Evolutionary conservation across 768 basidiomycete genomes (phyloP), one percentile per base, ranked within the genome.

Genomic region (Boletales sp.): DNA sequence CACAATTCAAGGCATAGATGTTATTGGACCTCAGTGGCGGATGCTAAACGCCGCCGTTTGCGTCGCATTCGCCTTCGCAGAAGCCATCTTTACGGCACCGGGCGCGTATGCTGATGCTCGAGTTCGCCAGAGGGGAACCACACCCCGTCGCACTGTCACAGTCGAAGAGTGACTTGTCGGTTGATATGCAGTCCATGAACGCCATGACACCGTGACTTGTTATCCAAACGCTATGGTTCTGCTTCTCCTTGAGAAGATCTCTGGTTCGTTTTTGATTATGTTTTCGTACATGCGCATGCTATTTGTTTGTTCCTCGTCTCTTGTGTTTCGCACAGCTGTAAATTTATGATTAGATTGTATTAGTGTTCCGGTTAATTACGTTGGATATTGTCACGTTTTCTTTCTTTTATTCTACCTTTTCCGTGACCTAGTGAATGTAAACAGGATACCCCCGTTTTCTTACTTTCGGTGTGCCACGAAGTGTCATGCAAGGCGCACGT

Each of bases 11-110:
- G 74, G 76, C 10, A 60, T 80, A 36, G 82, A 85, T 54, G 74
- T 83, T 4, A 63, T 87, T 8, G 83, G 82, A 6, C 64, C 69
- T 34, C 70, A 74, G 28, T 78, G 79, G 74, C 76, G 86, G 40
- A 71, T 84, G 1, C 67, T 84, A 48, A 73, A 66, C 40, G 81
- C 86, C 0, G 67, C 74, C 5, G 67, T 86, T 30, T 73, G 75
- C 9, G 73, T 83, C 11, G 82, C 82, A 0, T 85, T 86, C 58
- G 80, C 86, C 3, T 83, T 86, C 56, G 80, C 84, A 1, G 86
- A 87, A 63, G 82, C 81, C 0, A 77, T 87, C 46, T 70, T 72
- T 17, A 61, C 57, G 9, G 76, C 80, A 0, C 81, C 82, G 14
- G 50, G 61, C 8, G 71, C 68, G 14, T 68, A 64, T 51, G 62